These are phyloP conservation scores for Fragilaria radians DNA, from an alignment of 108 stramenopile species.

Conservation along the genomic window DNA sequence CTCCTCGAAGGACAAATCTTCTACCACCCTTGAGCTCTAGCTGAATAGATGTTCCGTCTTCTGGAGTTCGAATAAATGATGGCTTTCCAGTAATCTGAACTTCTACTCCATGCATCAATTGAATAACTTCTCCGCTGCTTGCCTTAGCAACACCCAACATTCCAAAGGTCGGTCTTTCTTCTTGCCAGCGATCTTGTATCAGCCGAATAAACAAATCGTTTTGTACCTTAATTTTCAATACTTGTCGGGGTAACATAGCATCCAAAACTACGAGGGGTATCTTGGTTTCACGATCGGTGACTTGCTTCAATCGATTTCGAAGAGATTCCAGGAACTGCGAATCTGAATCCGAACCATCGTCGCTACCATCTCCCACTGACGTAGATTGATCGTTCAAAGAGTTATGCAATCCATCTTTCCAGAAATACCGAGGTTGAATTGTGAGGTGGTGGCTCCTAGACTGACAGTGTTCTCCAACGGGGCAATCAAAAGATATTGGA, in stretches of 20 bases:
- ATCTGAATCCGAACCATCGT: conserved; percentile 15
- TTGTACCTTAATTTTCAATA: conserved; percentile 45
- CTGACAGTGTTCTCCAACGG: too few relatives aligned
- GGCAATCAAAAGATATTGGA: too few relatives aligned
- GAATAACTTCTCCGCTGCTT: conserved; percentile 30
- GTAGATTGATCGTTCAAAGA: too few relatives aligned
- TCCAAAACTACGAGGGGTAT: conserved; percentile 63
- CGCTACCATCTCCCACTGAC: too few relatives aligned
- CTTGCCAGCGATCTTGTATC: conserved; percentile 32
- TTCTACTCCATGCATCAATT: conserved; percentile 44
- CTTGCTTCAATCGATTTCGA: conserved; percentile 28
- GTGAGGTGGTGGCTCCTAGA: too few relatives aligned
- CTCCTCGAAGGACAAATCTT: conserved; percentile 30
- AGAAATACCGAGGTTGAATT: too few relatives aligned
- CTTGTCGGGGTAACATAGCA: conserved; percentile 66
- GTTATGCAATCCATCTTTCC: too few relatives aligned
- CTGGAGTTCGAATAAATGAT: too few relatives aligned
- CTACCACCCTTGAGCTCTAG: conserved; percentile 34
- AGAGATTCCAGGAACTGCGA: conserved; percentile 42
- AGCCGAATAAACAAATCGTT: conserved; percentile 49
- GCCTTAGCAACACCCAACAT: conserved; percentile 56
- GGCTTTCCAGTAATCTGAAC: conserved; percentile 43
- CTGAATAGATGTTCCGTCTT: conserved; percentile 28
- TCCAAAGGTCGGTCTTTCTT: conserved; percentile 48
- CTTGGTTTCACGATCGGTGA: conserved; percentile 25